These are phyloP conservation scores for Fusarium sp. DNA, from an alignment of 2,329 filamentous ascomycete genomes.

Conservation along the genomic window DNA sequence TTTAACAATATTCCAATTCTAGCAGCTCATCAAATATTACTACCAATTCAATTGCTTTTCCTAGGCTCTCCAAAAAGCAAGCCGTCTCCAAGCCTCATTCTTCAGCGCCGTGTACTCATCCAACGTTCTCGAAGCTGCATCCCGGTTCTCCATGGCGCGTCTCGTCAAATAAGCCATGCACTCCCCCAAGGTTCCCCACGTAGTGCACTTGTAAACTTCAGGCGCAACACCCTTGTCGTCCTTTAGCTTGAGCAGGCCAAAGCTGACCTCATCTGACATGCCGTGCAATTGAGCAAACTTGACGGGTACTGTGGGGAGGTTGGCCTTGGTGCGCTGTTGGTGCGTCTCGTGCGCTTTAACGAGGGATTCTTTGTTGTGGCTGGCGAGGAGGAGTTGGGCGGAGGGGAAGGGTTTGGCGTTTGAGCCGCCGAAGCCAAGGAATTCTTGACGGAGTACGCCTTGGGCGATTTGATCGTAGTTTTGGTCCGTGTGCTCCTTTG, in stretches of 20 bases:
- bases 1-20: background rate
- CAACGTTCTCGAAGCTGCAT: constrained; percentile 51
- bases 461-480: constrained; percentile 63
- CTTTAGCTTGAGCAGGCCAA: constrained; percentile 58
- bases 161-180: constrained; percentile 55
- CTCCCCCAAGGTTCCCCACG: constrained; percentile 55
- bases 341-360: constrained; percentile 59
- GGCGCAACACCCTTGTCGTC: constrained; percentile 40
- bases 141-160: constrained; percentile 55
- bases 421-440: constrained; percentile 58
- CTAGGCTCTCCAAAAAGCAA: constrained; percentile 41
- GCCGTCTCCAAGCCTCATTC: constrained; percentile 48
- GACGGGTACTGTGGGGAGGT: constrained; percentile 52
- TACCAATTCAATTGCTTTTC: background rate
- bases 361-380: constrained; percentile 61
- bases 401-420: constrained; percentile 55
- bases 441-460: constrained; percentile 57
- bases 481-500: constrained; percentile 64
- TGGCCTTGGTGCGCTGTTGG: constrained; percentile 53
- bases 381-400: constrained; percentile 63
- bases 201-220: constrained; percentile 56
- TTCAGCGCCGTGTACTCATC: constrained; percentile 50
- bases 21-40: background rate
- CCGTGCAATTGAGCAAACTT: constrained; percentile 67
- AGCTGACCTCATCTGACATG: constrained; percentile 69